Conservation (phyloP, 768 basidiomycete species). For the Austroboletus eburneus region DNA sequence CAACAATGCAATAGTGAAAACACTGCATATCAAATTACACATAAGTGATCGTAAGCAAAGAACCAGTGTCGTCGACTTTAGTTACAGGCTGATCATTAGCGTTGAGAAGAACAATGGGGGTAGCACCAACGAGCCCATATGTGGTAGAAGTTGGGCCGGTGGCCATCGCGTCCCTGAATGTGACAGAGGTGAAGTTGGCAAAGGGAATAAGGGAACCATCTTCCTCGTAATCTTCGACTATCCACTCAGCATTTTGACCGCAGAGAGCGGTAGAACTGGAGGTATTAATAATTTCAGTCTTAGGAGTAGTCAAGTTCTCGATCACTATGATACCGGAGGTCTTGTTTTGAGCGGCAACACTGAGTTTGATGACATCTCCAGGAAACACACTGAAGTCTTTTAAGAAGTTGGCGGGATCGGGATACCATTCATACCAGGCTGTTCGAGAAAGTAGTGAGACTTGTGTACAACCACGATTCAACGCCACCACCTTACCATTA, state of each 20-base stretch:
- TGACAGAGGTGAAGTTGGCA: constrained; percentile 6
- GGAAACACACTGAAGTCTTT: constrained; percentile 1
- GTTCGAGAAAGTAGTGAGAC: background rate
- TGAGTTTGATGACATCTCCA: constrained; percentile 9
- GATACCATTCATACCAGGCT: constrained; percentile 14
- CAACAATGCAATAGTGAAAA: too few species aligned
- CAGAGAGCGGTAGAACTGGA: constrained; percentile 1
- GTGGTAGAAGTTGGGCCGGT: too few species aligned
- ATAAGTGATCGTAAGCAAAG: background rate
- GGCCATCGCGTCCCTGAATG: constrained; percentile 1
- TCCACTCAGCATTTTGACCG: constrained; percentile 11
- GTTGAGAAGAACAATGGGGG: too few species aligned
- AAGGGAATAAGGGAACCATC: background rate
- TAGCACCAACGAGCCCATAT: too few species aligned
- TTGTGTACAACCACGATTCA: too few species aligned
- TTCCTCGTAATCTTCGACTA: constrained; percentile 1
- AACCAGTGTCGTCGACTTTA: background rate
- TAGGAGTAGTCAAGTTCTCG: background rate
- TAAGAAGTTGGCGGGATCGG: background rate
- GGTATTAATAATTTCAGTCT: background rate
- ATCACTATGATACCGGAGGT: background rate
- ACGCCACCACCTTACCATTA: background rate
- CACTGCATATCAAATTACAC: background rate
- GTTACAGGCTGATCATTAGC: too few species aligned
- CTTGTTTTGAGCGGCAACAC: background rate